phyloP scores from a whole-genome alignment of 1,139 yeast species.

The Torulaspora globosa region DNA sequence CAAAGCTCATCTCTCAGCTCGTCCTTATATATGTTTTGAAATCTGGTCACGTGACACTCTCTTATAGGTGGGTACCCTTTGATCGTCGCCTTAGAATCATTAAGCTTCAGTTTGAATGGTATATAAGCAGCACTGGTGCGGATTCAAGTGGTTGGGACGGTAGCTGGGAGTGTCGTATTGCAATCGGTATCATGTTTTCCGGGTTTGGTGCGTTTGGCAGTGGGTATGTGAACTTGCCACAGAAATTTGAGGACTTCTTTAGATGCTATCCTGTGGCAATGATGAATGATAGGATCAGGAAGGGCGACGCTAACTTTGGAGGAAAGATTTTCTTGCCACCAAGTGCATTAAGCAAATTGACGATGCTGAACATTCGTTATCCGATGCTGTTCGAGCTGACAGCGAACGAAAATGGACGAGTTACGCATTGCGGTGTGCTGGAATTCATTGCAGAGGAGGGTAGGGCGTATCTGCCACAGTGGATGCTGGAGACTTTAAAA shows the following conservation, averaged over 20 bases:
- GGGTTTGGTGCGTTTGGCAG: slow-evolving; percentile 34
- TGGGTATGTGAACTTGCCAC: slow-evolving; percentile 37
- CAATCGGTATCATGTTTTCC: slow-evolving; percentile 33
- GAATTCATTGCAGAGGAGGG: slow-evolving; percentile 99
- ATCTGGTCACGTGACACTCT: too few relatives aligned
- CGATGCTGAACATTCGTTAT: slow-evolving; percentile 83
- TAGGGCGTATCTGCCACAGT: slow-evolving; percentile 85
- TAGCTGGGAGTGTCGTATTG: background rate
- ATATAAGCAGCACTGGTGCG: background rate
- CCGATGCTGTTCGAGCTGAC: slow-evolving; percentile 89
- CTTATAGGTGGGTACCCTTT: too few relatives aligned
- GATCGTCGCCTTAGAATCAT: background rate
- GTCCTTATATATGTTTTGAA: too few relatives aligned
- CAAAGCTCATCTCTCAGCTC: too few relatives aligned
- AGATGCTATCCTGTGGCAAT: slow-evolving; percentile 87
- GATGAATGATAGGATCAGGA: slow-evolving; percentile 80
- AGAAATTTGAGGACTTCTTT: slow-evolving; percentile 70
- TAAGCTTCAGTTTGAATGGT: background rate
- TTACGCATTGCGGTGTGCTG: slow-evolving; percentile 88
- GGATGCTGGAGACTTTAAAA: slow-evolving; percentile 86
- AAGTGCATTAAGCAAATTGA: slow-evolving; percentile 80
- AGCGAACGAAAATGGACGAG: slow-evolving; percentile 55
- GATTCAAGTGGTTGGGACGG: background rate
- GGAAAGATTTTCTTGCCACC: slow-evolving; percentile 96
- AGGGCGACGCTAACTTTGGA: slow-evolving; percentile 86